Percentiles rank a stretch among this genome's conserved stretches.
phyloP scores from a whole-genome alignment of 768 basidiomycete genomes.

The Chalciporus pseudorubinellus region DNA sequence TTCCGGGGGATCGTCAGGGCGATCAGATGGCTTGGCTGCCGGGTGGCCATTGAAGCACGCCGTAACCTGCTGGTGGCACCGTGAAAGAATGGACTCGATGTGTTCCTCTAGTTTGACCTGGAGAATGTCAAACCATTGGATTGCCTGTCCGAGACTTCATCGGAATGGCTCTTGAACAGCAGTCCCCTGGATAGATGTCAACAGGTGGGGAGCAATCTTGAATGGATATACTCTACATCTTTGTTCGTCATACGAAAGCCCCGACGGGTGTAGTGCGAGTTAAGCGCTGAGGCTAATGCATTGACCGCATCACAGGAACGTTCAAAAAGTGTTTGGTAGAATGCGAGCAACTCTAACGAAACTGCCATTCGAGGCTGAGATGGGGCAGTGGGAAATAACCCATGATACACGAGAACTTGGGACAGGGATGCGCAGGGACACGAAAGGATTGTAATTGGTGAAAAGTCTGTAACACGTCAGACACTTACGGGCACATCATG shows the following conservation, averaged over 20 bases:
- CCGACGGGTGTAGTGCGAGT: not conserved
- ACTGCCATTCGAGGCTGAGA: slow-evolving; percentile 17
- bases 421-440: slow-evolving; percentile 26
- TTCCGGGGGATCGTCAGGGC: too few species aligned
- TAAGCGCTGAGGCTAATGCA: not conserved
- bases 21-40: too few species aligned
- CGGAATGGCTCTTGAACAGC: slow-evolving; percentile 32
- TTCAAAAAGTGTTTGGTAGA: slow-evolving; percentile 36
- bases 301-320: slow-evolving; percentile 33
- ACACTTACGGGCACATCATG: not conserved
- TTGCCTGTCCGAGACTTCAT: slow-evolving; percentile 19
- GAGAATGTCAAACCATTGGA: slow-evolving; percentile 32
- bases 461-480: slow-evolving; percentile 13
- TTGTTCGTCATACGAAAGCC: slow-evolving; percentile 16
- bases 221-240: slow-evolving; percentile 15
- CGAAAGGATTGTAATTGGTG: slow-evolving; percentile 2
- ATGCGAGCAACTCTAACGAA: slow-evolving; percentile 31
- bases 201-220: not conserved
- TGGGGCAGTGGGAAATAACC: slow-evolving; percentile 35
- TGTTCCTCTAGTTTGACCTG: slow-evolving; percentile 8
- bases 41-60: not conserved
- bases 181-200: slow-evolving; percentile 18
- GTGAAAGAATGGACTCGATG: slow-evolving; percentile 3
- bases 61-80: not conserved
- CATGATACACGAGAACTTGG: slow-evolving; percentile 26